Percentiles rank a stretch among this genome's conserved stretches.
Evolutionary conservation across 2,329 filamentous ascomycete species (phyloP).

Genomic region (Sphaerulina populicola): DNA sequence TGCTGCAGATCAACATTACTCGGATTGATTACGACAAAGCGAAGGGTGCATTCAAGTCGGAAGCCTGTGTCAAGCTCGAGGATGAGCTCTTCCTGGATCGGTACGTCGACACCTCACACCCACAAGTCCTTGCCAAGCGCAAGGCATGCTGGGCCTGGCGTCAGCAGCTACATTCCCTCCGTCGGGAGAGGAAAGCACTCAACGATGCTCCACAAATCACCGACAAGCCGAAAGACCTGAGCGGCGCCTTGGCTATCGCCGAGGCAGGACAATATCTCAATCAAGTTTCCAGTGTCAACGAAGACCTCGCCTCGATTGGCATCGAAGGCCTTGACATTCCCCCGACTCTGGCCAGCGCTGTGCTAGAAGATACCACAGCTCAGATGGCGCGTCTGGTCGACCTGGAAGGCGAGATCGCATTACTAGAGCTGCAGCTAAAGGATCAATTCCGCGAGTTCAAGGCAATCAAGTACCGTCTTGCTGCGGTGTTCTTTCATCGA

Average conservation of each 20-base stretch:
- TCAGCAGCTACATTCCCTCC: slow-evolving; percentile 43
- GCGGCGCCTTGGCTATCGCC: slow-evolving; percentile 25
- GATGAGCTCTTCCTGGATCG: slow-evolving; percentile 79
- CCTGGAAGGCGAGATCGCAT: slow-evolving; percentile 36
- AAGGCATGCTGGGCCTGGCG: slow-evolving; percentile 69
- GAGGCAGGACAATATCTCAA: slow-evolving; percentile 39
- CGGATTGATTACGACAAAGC: slow-evolving; percentile 64
- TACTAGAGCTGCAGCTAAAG: slow-evolving; percentile 44
- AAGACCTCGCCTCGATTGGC: slow-evolving; percentile 28
- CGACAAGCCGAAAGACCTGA: slow-evolving; percentile 14
- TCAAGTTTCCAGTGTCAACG: slow-evolving; percentile 36
- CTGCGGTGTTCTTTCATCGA: slow-evolving; percentile 88
- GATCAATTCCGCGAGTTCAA: slow-evolving; percentile 56
- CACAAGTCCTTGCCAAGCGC: slow-evolving; percentile 55
- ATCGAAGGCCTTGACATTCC: slow-evolving; percentile 39
- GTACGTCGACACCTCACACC: slow-evolving; percentile 63
- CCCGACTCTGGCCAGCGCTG: slow-evolving; percentile 33
- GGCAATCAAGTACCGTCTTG: slow-evolving; percentile 67
- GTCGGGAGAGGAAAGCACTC: slow-evolving; percentile 27
- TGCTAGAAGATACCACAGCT: slow-evolving; percentile 41
- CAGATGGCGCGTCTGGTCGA: slow-evolving; percentile 42
- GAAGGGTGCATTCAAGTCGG: slow-evolving; percentile 58
- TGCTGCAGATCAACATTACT: slow-evolving; percentile 84
- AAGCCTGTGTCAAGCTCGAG: slow-evolving; percentile 67
- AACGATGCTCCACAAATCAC: slow-evolving; percentile 16